phyloP scores from a whole-genome alignment of 768 basidiomycete genomes.

The Mycena capillaripes region DNA sequence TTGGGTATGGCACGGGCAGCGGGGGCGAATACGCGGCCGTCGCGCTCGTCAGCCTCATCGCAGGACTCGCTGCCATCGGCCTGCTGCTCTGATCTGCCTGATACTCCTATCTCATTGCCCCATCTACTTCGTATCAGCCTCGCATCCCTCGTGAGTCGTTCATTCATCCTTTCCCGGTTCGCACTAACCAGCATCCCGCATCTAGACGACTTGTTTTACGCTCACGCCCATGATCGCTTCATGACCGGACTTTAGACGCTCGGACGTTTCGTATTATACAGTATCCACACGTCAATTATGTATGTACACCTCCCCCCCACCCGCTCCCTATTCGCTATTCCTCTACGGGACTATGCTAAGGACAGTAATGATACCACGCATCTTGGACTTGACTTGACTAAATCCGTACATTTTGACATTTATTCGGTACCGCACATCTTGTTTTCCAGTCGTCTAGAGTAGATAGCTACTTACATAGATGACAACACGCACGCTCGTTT shows the following conservation, averaged over 20 bases:
- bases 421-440: neutral
- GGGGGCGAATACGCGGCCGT: conserved; percentile 25
- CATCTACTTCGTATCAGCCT: neutral
- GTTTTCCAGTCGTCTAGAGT: no score
- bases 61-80: conserved; percentile 24
- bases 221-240: neutral
- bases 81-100: conserved; percentile 16
- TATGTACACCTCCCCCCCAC: neutral
- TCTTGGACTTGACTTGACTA: neutral
- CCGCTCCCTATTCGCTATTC: neutral
- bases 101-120: neutral
- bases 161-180: neutral
- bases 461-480: no score
- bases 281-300: neutral
- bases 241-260: neutral
- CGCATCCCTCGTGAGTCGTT: neutral
- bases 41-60: conserved; percentile 19
- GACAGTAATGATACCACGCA: neutral
- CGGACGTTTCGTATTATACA: no score
- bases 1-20: conserved; percentile 1
- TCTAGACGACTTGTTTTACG: neutral
- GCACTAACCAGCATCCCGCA: no score
- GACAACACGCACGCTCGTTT: no score
- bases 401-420: no score
- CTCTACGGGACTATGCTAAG: neutral